A percentile compares a stretch with the other conserved stretches of the same genome.
phyloP scores from a whole-genome alignment of 768 basidiomycete species.

The Panus rudis region DNA sequence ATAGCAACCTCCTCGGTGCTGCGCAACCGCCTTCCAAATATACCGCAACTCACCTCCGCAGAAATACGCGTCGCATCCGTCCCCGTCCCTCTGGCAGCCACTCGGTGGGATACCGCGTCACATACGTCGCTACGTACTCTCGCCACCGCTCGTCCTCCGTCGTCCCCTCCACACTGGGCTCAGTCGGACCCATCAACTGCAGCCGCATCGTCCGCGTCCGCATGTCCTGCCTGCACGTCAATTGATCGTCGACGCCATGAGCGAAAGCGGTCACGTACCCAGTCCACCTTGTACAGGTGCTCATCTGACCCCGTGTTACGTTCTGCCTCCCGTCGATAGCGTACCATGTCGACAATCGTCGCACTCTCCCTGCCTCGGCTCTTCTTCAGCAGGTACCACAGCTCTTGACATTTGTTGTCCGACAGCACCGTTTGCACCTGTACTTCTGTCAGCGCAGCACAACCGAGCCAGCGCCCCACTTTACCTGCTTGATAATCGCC shows the following conservation, averaged over 20 bases:
- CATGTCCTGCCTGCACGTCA: slow-evolving; percentile 37
- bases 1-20: slow-evolving; percentile 9
- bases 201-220: slow-evolving; percentile 50
- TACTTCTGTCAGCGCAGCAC: slow-evolving; percentile 3
- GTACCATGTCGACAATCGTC: slow-evolving; percentile 59
- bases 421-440: slow-evolving; percentile 83
- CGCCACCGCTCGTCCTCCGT: slow-evolving; percentile 62
- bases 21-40: slow-evolving; percentile 3
- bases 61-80: slow-evolving; percentile 38
- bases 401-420: slow-evolving; percentile 82
- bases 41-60: slow-evolving; percentile 45
- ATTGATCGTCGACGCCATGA: neutral
- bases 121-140: slow-evolving; percentile 68
- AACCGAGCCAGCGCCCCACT: no score
- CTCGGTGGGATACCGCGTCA: slow-evolving; percentile 64
- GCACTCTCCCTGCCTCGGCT: slow-evolving; percentile 47
- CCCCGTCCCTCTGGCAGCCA: slow-evolving; percentile 45
- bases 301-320: slow-evolving; percentile 68
- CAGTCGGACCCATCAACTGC: slow-evolving; percentile 52
- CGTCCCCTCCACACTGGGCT: slow-evolving; percentile 62
- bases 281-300: slow-evolving; percentile 71
- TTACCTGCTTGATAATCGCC: slow-evolving; percentile 86
- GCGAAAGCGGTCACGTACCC: slow-evolving; percentile 43
- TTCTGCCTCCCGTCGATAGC: slow-evolving; percentile 77
- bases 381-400: slow-evolving; percentile 68